These are phyloP conservation scores for Crucibulum laeve DNA, from an alignment of 768 basidiomycete genomes.

Conservation along the genomic window DNA sequence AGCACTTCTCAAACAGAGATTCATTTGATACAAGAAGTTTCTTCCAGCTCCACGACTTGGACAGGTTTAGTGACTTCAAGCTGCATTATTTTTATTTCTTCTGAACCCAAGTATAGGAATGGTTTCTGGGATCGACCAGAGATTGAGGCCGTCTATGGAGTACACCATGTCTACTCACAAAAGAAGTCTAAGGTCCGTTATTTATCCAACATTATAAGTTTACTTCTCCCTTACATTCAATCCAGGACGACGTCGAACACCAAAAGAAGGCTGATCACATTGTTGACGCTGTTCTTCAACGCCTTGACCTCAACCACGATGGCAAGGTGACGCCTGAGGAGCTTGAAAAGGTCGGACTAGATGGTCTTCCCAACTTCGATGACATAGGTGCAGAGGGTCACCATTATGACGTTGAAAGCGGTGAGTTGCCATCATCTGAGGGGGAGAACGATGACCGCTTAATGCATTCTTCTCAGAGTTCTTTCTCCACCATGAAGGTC, in stretches of 20 bases:
- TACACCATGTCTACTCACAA: constrained; percentile 87
- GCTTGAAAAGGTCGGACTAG: constrained; percentile 66
- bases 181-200: constrained; percentile 68
- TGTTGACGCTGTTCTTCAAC: constrained; percentile 62
- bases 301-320: constrained; percentile 73
- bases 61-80: constrained; percentile 50
- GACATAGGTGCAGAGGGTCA: constrained; percentile 86
- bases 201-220: neutral
- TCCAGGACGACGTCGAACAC: constrained; percentile 71
- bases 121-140: constrained; percentile 82
- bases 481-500: constrained; percentile 97
- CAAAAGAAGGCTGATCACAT: constrained; percentile 79
- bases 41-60: constrained; percentile 93
- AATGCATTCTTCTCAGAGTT: constrained; percentile 50
- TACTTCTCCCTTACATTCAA: neutral
- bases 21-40: constrained; percentile 84
- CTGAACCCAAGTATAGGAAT: constrained; percentile 41
- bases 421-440: constrained; percentile 34
- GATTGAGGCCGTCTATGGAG: constrained; percentile 94
- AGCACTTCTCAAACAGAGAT: constrained; percentile 44
- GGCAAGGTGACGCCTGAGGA: constrained; percentile 67
- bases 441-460: neutral
- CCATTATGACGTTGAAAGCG: constrained; percentile 89
- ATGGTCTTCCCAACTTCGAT: constrained; percentile 80
- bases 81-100: neutral